These are phyloP conservation scores for Fusarium sp. DNA, from an alignment of 2,329 filamentous ascomycete species.

Conservation along the genomic window DNA sequence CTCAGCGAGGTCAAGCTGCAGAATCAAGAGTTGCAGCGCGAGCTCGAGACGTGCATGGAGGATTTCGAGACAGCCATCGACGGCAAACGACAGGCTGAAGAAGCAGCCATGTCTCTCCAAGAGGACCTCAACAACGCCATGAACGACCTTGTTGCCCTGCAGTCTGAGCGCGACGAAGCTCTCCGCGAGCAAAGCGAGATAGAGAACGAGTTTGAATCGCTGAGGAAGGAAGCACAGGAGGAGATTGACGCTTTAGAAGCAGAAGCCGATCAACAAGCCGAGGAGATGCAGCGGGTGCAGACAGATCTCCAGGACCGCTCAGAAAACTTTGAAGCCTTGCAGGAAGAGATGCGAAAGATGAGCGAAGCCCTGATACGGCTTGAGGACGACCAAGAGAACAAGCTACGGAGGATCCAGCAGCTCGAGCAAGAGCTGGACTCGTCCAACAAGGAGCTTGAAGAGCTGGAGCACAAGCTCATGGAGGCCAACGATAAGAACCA, in stretches of 20 bases:
- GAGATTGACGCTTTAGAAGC: constrained; percentile 73
- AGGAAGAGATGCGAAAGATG: constrained; percentile 91
- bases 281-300: constrained; percentile 74
- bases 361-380: constrained; percentile 86
- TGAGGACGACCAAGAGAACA: constrained; percentile 87
- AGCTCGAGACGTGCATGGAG: constrained; percentile 80
- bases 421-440: constrained; percentile 85
- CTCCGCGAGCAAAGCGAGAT: constrained; percentile 69
- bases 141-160: constrained; percentile 80
- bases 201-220: constrained; percentile 68
- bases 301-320: constrained; percentile 77
- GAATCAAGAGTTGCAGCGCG: constrained; percentile 86
- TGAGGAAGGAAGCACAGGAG: constrained; percentile 70
- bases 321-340: constrained; percentile 90
- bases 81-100: constrained; percentile 68
- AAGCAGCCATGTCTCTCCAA: constrained; percentile 70
- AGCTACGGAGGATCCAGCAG: constrained; percentile 79
- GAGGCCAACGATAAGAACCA: constrained; percentile 90
- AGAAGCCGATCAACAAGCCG: constrained; percentile 76
- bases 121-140: constrained; percentile 82
- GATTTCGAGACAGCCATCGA: constrained; percentile 80
- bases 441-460: constrained; percentile 85
- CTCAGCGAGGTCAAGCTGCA: constrained; percentile 86
- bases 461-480: constrained; percentile 81
- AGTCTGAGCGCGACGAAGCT: constrained; percentile 87